Conservation (phyloP, 495 filamentous ascomycete species). For the Penicillium soppii region DNA sequence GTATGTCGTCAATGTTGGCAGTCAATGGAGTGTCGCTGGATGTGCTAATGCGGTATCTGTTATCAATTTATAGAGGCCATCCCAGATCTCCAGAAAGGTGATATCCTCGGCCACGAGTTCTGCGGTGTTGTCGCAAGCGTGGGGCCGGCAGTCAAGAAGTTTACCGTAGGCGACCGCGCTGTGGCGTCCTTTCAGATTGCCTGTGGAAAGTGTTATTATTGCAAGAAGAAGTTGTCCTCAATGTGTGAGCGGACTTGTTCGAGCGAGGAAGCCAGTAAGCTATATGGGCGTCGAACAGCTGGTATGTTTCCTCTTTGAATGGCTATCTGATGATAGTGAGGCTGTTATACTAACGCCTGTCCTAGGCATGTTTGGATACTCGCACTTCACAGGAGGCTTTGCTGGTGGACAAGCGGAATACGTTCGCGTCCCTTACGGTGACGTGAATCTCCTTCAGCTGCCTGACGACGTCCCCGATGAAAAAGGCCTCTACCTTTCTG, state of each 20-base stretch:
- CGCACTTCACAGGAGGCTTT: constrained; percentile 67
- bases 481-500: constrained; percentile 37
- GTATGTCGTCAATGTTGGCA: constrained; percentile 11
- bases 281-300: constrained; percentile 49
- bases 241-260: constrained; percentile 72
- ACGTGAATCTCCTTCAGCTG: constrained; percentile 29
- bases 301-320: constrained; percentile 11
- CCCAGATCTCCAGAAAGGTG: constrained; percentile 52
- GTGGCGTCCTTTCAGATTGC: constrained; percentile 59
- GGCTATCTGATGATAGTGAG: background rate
- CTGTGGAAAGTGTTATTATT: constrained; percentile 49
- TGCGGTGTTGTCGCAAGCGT: constrained; percentile 37
- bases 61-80: constrained; percentile 10
- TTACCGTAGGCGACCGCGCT: constrained; percentile 36
- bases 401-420: constrained; percentile 57
- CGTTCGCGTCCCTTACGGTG: constrained; percentile 39
- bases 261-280: constrained; percentile 56
- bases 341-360: background rate
- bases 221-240: constrained; percentile 45
- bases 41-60: constrained; percentile 3
- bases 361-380: constrained; percentile 23
- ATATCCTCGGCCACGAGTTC: constrained; percentile 57
- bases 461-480: constrained; percentile 54
- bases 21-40: background rate
- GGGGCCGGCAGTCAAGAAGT: constrained; percentile 23